Evolutionary conservation across 768 basidiomycete genomes (phyloP), one percentile per base, ranked within the genome.

Genomic region (Leccinum variicolor): DNA sequence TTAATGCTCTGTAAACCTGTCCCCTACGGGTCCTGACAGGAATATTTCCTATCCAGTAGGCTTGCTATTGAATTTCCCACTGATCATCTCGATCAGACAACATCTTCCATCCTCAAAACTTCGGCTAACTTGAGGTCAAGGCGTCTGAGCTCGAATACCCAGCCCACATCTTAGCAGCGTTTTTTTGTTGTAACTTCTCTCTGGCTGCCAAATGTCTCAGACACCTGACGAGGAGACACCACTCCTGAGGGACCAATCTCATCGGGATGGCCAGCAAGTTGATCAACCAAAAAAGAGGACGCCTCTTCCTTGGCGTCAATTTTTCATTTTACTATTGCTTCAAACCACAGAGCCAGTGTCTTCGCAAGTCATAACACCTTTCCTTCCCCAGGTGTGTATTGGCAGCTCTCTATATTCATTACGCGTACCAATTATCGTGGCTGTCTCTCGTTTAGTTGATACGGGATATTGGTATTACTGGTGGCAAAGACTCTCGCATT

Each of bases 341-440:
- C 88, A 89, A 69, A 76, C 90, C 41, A 81, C 87, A 54, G 90
- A 92, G 69, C 89, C 89, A 5, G 67, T 92, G 55, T 87, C 89
- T 5, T 81, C 81, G 9, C 81, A 87, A 59, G 86, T 90, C 54
- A 89, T 90, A 57, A 83, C 82, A 48, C 90, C 90, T 0, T 90
- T 90, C 65, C 80, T 84, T 43, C 86, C 86, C 5, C 70, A 72
- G 76, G 87, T 86, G 60, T 29, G 79, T n/a, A 41, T n/a, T 10
- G 1, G n/a, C n/a, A 51, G 4, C 48, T 64, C 15, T 31, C 13
- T 28, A 50, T 3, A 23, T 39, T 28, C 25, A 10, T 41, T 4
- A 15, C 8, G 23, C 25, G 13, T 21, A n/a, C 51, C 36, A 9
- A 58, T 3, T 19, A 23, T 28, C 9, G n/a, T 19, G 3, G 25